Evolutionary conservation across 225 moss, liverwort and hornwort genomes (phyloP).

Genomic region (Pleurozium schreberi): DNA sequence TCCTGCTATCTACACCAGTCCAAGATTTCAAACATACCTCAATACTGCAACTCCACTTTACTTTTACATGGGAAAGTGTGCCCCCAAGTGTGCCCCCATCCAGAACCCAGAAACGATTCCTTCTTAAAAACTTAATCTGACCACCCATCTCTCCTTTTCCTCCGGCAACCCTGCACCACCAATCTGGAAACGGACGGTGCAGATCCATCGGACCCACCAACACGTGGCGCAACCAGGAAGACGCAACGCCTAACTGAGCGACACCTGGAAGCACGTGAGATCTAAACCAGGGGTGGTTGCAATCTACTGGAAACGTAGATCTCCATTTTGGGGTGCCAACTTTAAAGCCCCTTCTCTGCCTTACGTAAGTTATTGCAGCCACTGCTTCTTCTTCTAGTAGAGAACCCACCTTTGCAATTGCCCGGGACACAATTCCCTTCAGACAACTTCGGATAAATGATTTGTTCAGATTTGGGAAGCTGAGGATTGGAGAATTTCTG

Average conservation of each 20-base stretch:
- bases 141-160: neutral
- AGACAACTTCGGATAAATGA: neutral
- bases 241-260: neutral
- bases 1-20: no score
- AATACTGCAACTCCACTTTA: no score
- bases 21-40: no score
- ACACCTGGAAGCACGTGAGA: neutral
- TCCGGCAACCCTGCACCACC: neutral
- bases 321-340: neutral
- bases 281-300: neutral
- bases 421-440: neutral
- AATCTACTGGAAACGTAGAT: neutral
- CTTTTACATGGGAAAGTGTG: no score
- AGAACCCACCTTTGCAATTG: neutral
- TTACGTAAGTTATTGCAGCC: neutral
- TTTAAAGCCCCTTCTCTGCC: neutral
- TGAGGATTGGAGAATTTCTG: neutral
- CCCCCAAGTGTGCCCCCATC: no score
- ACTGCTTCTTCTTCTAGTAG: no score
- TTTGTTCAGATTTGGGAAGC: neutral
- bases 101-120: neutral
- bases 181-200: neutral
- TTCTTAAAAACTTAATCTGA: neutral
- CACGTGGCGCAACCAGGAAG: neutral
- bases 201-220: neutral